A percentile compares a stretch with the other conserved stretches of the same genome.
These are phyloP conservation scores for Eruca vesicaria DNA, from an alignment of 441 rosid species.

Conservation along the genomic window DNA sequence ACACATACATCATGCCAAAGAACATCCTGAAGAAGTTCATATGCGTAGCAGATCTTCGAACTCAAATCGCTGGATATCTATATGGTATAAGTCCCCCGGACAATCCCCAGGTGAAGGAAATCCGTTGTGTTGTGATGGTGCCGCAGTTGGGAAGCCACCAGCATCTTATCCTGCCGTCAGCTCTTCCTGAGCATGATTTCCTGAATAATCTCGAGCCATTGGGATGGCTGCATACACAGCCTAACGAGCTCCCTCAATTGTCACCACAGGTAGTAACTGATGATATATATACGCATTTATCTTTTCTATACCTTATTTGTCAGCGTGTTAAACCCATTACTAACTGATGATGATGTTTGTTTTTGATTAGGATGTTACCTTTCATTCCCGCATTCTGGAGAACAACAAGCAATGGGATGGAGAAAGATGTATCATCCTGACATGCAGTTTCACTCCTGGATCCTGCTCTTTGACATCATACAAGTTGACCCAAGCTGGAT, in stretches of 20 bases:
- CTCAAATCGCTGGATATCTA: neutral
- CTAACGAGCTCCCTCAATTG: constrained; percentile 95
- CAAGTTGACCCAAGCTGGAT: neutral
- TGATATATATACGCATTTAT: neutral
- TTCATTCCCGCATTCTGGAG: neutral
- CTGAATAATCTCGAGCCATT: constrained; percentile 88
- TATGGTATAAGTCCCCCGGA: constrained; percentile 92
- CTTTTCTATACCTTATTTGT: neutral
- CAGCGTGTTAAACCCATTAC: neutral
- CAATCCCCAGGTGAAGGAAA: constrained; percentile 95
- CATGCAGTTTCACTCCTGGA: neutral
- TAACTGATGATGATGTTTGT: neutral
- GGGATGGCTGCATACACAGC: constrained; percentile 99
- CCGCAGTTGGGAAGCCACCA: constrained; percentile 97
- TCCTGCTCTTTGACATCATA: neutral
- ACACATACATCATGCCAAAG: constrained; percentile 97
- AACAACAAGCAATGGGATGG: neutral
- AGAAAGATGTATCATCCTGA: neutral
- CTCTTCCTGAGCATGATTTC: constrained; percentile 95
- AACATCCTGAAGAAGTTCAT: constrained; percentile 79
- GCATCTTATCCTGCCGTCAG: constrained; percentile 76
- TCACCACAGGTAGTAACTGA: constrained; percentile 78
- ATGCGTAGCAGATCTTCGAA: neutral
- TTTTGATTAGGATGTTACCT: neutral
- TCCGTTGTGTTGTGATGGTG: constrained; percentile 89